Evolutionary conservation across 805 yeast genomes (phyloP).

Genomic region (Wickerhamiella parazyma): DNA sequence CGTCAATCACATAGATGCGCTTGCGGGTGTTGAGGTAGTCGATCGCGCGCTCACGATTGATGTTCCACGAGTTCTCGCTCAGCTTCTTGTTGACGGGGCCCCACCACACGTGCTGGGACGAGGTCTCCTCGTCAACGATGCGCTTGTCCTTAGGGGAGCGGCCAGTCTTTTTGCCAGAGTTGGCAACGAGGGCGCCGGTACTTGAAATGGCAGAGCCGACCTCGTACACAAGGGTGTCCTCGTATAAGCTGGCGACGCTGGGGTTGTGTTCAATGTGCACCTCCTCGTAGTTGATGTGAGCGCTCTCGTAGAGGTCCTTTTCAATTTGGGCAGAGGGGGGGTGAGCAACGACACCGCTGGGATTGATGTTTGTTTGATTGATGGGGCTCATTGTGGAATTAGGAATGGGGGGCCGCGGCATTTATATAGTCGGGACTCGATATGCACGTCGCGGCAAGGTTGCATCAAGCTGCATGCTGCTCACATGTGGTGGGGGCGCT

Average conservation of each 20-base stretch:
- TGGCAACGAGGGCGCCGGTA: conserved; percentile 90
- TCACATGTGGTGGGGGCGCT: not conserved
- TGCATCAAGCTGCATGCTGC: not conserved
- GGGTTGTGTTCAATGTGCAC: conserved; percentile 59
- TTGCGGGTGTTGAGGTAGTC: conserved; percentile 94
- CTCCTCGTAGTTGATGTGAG: conserved; percentile 31
- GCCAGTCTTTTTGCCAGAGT: conserved; percentile 91
- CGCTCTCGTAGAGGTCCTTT: conserved; percentile 28
- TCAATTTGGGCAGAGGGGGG: conserved; percentile 31
- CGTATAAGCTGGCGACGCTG: conserved; percentile 82
- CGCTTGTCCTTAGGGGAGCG: conserved; percentile 98
- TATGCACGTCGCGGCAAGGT: not conserved
- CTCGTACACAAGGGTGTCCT: conserved; percentile 77
- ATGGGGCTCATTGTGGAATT: conserved; percentile 22
- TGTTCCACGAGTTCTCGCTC: conserved; percentile 86
- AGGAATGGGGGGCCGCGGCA: not conserved
- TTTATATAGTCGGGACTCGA: not conserved
- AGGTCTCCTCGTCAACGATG: conserved; percentile 86
- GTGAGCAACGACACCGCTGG: conserved; percentile 30
- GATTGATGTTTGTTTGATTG: conserved; percentile 31
- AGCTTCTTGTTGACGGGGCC: conserved; percentile 97
- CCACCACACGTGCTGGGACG: conserved; percentile 89
- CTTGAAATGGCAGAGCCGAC: conserved; percentile 83
- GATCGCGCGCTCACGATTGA: conserved; percentile 89
- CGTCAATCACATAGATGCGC: conserved; percentile 87